Evolutionary conservation across 139 green algal genomes (phyloP).

Genomic region (Chlamydomonas eustigma): DNA sequence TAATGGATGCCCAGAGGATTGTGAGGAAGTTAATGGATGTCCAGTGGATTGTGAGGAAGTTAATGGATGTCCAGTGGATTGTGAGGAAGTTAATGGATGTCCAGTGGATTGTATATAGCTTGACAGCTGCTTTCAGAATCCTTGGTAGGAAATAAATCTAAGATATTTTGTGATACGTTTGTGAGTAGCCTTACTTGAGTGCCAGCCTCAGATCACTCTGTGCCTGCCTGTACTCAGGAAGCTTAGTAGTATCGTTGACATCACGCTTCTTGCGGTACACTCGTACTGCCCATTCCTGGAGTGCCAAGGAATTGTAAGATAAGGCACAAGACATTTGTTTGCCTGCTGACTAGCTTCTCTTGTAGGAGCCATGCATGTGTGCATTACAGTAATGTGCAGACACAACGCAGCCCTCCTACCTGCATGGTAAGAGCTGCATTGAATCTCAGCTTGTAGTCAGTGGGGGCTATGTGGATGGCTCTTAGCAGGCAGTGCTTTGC

Average conservation of each 20-base stretch:
- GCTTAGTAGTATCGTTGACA: slow-evolving; percentile 40
- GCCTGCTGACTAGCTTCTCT: too few species aligned
- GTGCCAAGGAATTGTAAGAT: too few species aligned
- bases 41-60: too few species aligned
- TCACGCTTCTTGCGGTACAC: slow-evolving; percentile 51
- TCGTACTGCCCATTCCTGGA: slow-evolving; percentile 69
- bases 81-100: too few species aligned
- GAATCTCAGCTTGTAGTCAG: slow-evolving; percentile 68
- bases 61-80: too few species aligned
- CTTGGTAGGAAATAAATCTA: too few species aligned
- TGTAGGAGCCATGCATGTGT: too few species aligned
- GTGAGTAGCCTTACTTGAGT: slow-evolving; percentile 19
- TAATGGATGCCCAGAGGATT: too few species aligned
- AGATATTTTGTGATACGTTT: too few species aligned
- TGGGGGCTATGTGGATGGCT: slow-evolving; percentile 73
- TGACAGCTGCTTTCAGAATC: not conserved
- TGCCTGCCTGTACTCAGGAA: slow-evolving; percentile 29
- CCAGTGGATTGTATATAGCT: not conserved
- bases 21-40: too few species aligned
- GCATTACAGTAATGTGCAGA: too few species aligned
- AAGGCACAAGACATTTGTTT: too few species aligned
- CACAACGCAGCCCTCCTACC: slow-evolving; percentile 30
- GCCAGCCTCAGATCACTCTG: slow-evolving; percentile 6
- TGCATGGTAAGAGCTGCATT: slow-evolving; percentile 79
- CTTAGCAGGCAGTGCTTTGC: slow-evolving; percentile 59